These are phyloP conservation scores for Sugiyamaella pinicola DNA, from an alignment of 1,139 yeast species.

Conservation along the genomic window DNA sequence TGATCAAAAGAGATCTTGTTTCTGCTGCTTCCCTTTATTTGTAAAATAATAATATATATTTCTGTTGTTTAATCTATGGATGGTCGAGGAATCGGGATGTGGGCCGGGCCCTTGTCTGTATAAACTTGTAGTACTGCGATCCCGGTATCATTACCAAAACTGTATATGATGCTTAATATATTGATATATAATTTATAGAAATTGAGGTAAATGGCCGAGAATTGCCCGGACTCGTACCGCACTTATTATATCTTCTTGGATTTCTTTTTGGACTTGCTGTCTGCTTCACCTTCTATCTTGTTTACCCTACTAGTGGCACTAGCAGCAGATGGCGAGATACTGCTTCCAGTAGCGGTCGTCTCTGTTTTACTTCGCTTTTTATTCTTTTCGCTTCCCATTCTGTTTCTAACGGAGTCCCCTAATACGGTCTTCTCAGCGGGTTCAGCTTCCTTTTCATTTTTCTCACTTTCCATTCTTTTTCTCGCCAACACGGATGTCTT, in stretches of 20 bases:
- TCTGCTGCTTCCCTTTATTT: conserved; percentile 93
- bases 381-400: neutral
- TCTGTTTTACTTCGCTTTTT: neutral
- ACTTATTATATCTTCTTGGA: neutral
- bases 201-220: neutral
- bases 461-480: conserved; percentile 30
- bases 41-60: conserved; percentile 29
- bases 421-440: neutral
- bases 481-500: conserved; percentile 62
- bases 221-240: neutral
- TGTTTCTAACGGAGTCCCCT: neutral
- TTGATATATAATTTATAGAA: too few relatives aligned
- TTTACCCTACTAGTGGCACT: conserved; percentile 1
- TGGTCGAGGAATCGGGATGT: too few relatives aligned
- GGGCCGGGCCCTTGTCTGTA: too few relatives aligned
- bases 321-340: conserved; percentile 10
- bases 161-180: too few relatives aligned
- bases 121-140: too few relatives aligned
- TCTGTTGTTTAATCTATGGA: neutral
- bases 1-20: conserved; percentile 94
- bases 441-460: neutral
- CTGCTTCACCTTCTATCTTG: neutral
- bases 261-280: conserved; percentile 5
- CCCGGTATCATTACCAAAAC: too few relatives aligned
- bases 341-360: too few relatives aligned